Percentiles rank a stretch among this genome's conserved stretches.
phyloP scores from a whole-genome alignment of 202 grass and related monocot species.

The Bolboschoenoplectus hybrid region DNA sequence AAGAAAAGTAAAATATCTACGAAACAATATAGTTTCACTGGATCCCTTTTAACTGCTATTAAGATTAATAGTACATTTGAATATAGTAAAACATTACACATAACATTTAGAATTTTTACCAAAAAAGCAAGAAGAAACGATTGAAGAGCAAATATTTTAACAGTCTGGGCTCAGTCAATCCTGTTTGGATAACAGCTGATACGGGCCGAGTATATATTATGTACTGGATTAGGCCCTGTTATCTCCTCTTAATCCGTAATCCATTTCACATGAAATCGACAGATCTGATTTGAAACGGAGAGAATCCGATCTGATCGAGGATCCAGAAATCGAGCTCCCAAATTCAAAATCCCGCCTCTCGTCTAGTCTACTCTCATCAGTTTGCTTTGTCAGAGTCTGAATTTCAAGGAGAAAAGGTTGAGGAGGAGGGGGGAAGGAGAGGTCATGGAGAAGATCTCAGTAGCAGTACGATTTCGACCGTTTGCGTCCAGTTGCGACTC shows the following conservation, averaged over 20 bases:
- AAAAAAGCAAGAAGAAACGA: not conserved
- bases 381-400: not conserved
- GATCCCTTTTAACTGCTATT: no score
- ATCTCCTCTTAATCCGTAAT: not conserved
- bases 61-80: no score
- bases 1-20: no score
- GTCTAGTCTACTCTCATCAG: conserved; percentile 1
- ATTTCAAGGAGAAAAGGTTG: not conserved
- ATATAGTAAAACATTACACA: no score
- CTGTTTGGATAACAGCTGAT: not conserved
- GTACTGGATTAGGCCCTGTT: not conserved
- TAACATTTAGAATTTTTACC: no score
- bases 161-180: not conserved
- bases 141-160: not conserved
- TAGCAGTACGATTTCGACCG: conserved; percentile 89
- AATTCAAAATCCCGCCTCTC: conserved; percentile 55
- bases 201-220: not conserved
- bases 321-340: conserved; percentile 18
- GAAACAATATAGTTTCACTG: no score
- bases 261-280: not conserved
- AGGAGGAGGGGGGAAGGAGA: not conserved
- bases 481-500: not conserved
- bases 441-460: conserved; percentile 94
- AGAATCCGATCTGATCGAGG: not conserved
- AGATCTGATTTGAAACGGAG: not conserved